Base-by-base conservation (phyloP, 768 basidiomycete species). In the Dacryopinax spathularia region DNA sequence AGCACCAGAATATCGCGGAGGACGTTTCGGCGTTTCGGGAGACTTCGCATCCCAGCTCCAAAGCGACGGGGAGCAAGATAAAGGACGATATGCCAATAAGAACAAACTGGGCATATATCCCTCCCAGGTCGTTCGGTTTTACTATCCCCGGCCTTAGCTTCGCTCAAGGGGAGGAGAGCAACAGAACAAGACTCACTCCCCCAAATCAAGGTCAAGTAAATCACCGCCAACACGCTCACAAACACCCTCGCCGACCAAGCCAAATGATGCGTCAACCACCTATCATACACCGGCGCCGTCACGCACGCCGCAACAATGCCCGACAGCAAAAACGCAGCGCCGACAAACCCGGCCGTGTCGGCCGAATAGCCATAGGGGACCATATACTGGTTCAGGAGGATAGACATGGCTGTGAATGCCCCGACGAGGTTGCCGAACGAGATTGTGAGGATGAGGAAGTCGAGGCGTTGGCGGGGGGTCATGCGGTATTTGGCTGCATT, bases 11-110 rank as follows among this genome's bases (percentile, higher is more conserved):
- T 29, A 89, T 71, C 0, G 89, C 86, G 0, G 88, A 80, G 65
- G 88, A 89, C 0, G 81, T 84, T 63, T 89, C 87, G 0, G 89
- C 81, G 69, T 89, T 90, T 63, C 87, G 78, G 6, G 89, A 89
- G 22, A 91, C 70, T 71, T 93, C 91, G 36, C 84, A 86, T 15
- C 81, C 85, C 22, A 93, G 81, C 70, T 93, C 90, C 63, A 93
- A 75, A 1, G 77, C 84, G 33, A 91, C 78, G 1, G 90, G 89
- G 1, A 93, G 79, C 75, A 92, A 80, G 1, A 84, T 81, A 63
- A 92, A 66, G 1, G 84, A 84, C 56, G 79, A 73, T 15, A 81
- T 74, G 16, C 91, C 91, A 33, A 91, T 80, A 33, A 91, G 70
- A 2, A 80, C 80, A 77, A 87, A 84, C 56, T 91, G 76, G 2